A percentile compares a stretch with the other conserved stretches of the same genome.
These are phyloP conservation scores for Zygosaccharomyces pseudorouxii DNA, from an alignment of 805 yeast genomes.

Conservation along the genomic window DNA sequence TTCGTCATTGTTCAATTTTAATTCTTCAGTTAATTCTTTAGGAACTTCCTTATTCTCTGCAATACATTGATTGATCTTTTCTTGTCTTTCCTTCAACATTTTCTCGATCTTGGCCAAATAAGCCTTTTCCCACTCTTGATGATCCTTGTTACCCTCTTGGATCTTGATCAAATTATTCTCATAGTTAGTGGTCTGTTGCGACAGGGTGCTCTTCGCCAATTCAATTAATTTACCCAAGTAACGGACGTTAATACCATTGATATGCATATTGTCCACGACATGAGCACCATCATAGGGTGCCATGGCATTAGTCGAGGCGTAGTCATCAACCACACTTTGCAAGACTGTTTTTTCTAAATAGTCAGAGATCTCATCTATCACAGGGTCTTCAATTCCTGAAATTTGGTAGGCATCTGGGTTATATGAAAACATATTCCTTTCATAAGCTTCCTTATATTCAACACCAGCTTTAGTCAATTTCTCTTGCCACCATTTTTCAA, in stretches of 20 bases:
- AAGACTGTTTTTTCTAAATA: slow-evolving; percentile 56
- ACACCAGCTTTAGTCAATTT: slow-evolving; percentile 45
- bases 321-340: slow-evolving; percentile 51
- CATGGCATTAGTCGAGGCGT: slow-evolving; percentile 41
- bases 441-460: slow-evolving; percentile 34
- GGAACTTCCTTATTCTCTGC: slow-evolving; percentile 36
- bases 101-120: slow-evolving; percentile 31
- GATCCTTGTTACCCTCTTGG: slow-evolving; percentile 29
- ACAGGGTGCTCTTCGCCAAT: slow-evolving; percentile 30
- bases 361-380: slow-evolving; percentile 63
- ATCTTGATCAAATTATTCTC: slow-evolving; percentile 26
- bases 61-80: slow-evolving; percentile 31
- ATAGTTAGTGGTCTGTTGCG: slow-evolving; percentile 22
- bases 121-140: slow-evolving; percentile 33
- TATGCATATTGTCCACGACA: slow-evolving; percentile 64
- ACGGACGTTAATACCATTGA: slow-evolving; percentile 81
- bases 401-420: slow-evolving; percentile 75
- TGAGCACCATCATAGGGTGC: slow-evolving; percentile 83
- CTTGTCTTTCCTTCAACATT: slow-evolving; percentile 36
- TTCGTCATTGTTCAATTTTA: slow-evolving; percentile 33
- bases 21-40: slow-evolving; percentile 32
- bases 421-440: slow-evolving; percentile 48
- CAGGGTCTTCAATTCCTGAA: slow-evolving; percentile 39
- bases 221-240: slow-evolving; percentile 59
- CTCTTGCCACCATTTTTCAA: slow-evolving; percentile 83